A percentile compares a stretch with the other conserved stretches of the same genome.
Evolutionary conservation across 805 yeast species (phyloP).

Genomic region (Hagleromyces aurorensis): DNA sequence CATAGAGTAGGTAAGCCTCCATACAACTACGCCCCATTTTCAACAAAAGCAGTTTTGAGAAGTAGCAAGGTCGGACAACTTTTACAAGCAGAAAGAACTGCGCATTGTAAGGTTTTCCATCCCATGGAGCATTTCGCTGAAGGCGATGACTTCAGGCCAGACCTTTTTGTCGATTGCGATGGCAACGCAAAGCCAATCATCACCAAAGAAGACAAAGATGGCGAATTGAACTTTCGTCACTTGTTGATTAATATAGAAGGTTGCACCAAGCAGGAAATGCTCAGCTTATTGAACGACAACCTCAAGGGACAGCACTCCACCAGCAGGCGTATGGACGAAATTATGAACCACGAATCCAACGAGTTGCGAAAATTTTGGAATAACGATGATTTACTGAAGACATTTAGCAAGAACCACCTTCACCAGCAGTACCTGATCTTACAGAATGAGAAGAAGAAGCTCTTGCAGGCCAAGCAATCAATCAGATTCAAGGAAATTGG

Average conservation of each 20-base stretch:
- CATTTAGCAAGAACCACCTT: slow-evolving; percentile 16
- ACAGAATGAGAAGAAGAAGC: slow-evolving; percentile 13
- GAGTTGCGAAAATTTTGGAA: slow-evolving; percentile 17
- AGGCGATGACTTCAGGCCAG: slow-evolving; percentile 20
- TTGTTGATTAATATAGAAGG: slow-evolving; percentile 11
- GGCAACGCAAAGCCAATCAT: too few relatives aligned
- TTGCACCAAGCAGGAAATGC: slow-evolving; percentile 11
- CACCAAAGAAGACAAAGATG: too few relatives aligned
- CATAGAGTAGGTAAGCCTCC: slow-evolving; percentile 1
- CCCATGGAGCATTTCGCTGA: slow-evolving; percentile 10
- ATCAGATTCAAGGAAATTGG: too few relatives aligned
- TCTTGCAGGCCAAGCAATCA: slow-evolving; percentile 3
- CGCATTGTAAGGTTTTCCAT: slow-evolving; percentile 27
- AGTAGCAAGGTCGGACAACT: slow-evolving; percentile 17
- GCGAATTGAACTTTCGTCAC: too few relatives aligned
- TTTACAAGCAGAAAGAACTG: slow-evolving; percentile 22
- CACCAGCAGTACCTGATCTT: slow-evolving; percentile 18
- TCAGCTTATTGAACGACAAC: slow-evolving; percentile 8
- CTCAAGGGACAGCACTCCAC: slow-evolving; percentile 15
- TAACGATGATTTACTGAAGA: slow-evolving; percentile 12
- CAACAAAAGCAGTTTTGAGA: slow-evolving; percentile 16
- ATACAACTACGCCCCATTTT: slow-evolving; percentile 21
- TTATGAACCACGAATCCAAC: slow-evolving; percentile 13
- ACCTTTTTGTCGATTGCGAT: slow-evolving; percentile 19
- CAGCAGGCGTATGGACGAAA: slow-evolving; percentile 16